Conservation (phyloP, 345 rosid genomes). For the Geranium rotundifolium region DNA sequence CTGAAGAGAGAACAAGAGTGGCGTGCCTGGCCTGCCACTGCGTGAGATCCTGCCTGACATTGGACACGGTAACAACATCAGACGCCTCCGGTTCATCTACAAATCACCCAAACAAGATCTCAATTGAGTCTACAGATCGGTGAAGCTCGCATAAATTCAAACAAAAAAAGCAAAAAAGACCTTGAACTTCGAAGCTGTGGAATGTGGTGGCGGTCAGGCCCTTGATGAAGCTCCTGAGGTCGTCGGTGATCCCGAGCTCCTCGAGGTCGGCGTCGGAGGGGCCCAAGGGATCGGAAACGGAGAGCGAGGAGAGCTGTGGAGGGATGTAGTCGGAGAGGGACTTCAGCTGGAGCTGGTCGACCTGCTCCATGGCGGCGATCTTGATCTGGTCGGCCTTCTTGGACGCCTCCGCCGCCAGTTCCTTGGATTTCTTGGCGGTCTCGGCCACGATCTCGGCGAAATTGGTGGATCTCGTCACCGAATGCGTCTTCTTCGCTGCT, state of each 20-base stretch:
- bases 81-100: slow-evolving; percentile 38
- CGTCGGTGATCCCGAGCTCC: slow-evolving; percentile 73
- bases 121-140: not conserved
- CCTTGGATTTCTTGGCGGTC: slow-evolving; percentile 82
- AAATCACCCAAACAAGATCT: slow-evolving; percentile 7
- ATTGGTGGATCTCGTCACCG: slow-evolving; percentile 42
- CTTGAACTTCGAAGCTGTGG: slow-evolving; percentile 67
- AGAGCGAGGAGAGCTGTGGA: slow-evolving; percentile 39
- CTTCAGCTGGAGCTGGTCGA: slow-evolving; percentile 81
- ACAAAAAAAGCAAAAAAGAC: slow-evolving; percentile 14
- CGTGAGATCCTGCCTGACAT: slow-evolving; percentile 77
- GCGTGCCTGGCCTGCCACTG: slow-evolving; percentile 99
- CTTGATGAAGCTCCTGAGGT: slow-evolving; percentile 68
- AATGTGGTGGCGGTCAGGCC: slow-evolving; percentile 75
- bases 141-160: not conserved
- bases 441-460: slow-evolving; percentile 74
- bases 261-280: slow-evolving; percentile 41
- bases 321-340: slow-evolving; percentile 67
- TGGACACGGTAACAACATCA: slow-evolving; percentile 35
- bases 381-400: slow-evolving; percentile 66
- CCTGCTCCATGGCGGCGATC: slow-evolving; percentile 68
- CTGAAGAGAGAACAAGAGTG: slow-evolving; percentile 74
- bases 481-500: slow-evolving; percentile 70
- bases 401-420: slow-evolving; percentile 83
- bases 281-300: slow-evolving; percentile 24